Percentiles rank a stretch among this genome's conserved stretches.
phyloP scores from a whole-genome alignment of 1,284 basidiomycete genomes.

The Cryptococcus neoformans region DNA sequence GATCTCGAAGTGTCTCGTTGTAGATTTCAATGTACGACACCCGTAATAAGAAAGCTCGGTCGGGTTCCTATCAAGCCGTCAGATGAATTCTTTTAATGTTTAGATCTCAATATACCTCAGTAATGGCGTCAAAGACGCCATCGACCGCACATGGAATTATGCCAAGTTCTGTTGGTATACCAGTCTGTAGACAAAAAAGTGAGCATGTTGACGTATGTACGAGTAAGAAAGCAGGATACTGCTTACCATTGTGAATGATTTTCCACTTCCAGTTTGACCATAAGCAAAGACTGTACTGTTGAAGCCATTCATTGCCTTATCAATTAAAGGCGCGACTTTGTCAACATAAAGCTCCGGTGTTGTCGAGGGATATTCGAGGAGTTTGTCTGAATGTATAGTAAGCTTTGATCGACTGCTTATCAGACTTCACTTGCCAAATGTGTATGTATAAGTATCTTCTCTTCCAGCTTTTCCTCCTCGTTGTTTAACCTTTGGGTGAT shows the following conservation, averaged over 20 bases:
- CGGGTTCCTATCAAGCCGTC: slow-evolving; percentile 27
- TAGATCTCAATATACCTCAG: slow-evolving; percentile 32
- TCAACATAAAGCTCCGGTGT: slow-evolving; percentile 51
- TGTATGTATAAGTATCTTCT: slow-evolving; percentile 46
- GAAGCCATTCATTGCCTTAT: slow-evolving; percentile 56
- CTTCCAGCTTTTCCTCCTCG: slow-evolving; percentile 47
- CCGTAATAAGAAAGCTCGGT: slow-evolving; percentile 51
- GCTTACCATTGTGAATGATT: slow-evolving; percentile 51
- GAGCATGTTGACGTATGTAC: neutral
- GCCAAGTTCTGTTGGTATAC: slow-evolving; percentile 53
- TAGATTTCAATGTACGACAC: slow-evolving; percentile 60
- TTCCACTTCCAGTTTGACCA: slow-evolving; percentile 53
- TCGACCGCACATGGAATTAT: slow-evolving; percentile 57
- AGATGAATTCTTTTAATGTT: neutral
- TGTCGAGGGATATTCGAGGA: slow-evolving; percentile 46
- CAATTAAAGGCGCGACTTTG: slow-evolving; percentile 54
- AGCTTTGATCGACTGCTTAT: neutral
- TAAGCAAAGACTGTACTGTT: slow-evolving; percentile 56
- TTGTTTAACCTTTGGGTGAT: slow-evolving; percentile 46
- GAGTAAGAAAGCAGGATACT: neutral
- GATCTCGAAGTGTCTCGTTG: slow-evolving; percentile 57
- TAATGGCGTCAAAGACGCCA: slow-evolving; percentile 55
- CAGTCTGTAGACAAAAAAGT: slow-evolving; percentile 36
- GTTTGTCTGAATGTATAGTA: slow-evolving; percentile 33
- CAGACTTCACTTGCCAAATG: slow-evolving; percentile 36